Evolutionary conservation across 2,329 filamentous ascomycete species (phyloP).

Genomic region (Fusarium marasasianum): DNA sequence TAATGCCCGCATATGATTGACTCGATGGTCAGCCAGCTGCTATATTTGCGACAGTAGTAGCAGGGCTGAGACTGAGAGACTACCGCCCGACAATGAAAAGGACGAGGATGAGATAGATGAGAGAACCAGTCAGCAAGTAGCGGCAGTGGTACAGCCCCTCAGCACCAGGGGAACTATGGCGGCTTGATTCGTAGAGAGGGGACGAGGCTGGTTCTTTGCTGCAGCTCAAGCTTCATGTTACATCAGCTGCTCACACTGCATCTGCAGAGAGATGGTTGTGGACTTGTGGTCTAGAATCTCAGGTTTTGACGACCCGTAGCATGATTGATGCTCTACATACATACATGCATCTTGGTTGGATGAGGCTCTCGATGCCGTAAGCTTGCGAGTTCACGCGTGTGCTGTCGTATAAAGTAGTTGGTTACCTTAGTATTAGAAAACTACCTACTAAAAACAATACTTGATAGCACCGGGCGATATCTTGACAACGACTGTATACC

Average conservation of each 20-base stretch:
- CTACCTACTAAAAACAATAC: background rate
- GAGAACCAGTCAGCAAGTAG: background rate
- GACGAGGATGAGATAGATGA: background rate
- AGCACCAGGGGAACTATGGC: background rate
- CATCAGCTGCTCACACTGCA: constrained; percentile 4
- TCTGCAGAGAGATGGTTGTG: background rate
- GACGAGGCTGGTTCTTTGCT: constrained; percentile 6
- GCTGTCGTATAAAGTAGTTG: background rate
- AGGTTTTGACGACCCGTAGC: background rate
- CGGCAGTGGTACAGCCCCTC: background rate
- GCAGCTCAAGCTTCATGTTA: constrained; percentile 10
- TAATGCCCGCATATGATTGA: constrained; percentile 14
- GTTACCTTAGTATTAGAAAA: background rate
- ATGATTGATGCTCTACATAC: background rate
- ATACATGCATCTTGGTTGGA: background rate
- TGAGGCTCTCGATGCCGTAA: background rate
- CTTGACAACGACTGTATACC: background rate
- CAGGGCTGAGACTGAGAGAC: constrained; percentile 3
- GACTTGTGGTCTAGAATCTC: background rate
- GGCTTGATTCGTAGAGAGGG: constrained; percentile 1
- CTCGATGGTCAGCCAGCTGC: constrained; percentile 18
- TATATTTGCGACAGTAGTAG: constrained; percentile 36
- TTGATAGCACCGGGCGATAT: background rate
- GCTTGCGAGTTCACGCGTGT: background rate
- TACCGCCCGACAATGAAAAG: background rate